Percentiles rank a stretch among this genome's conserved stretches.
Evolutionary conservation across 345 rosid species (phyloP).

Genomic region (Eucalyptus shirleyi): DNA sequence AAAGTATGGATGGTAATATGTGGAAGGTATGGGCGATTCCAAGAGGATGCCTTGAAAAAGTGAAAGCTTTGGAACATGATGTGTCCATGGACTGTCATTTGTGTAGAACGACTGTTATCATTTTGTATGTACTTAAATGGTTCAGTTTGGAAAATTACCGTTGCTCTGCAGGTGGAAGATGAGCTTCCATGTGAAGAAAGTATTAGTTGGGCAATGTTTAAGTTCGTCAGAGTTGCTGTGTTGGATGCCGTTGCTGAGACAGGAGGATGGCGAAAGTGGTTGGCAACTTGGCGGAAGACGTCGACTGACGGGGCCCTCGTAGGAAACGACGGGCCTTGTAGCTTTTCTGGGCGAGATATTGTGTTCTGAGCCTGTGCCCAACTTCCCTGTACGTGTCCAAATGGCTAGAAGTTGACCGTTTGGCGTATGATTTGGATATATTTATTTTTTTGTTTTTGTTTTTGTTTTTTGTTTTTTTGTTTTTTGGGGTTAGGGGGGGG

Average conservation of each 20-base stretch:
- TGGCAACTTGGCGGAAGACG: neutral
- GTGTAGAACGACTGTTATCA: neutral
- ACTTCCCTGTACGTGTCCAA: neutral
- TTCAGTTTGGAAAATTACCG: neutral
- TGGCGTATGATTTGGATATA: neutral
- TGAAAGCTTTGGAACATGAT: neutral
- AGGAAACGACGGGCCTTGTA: neutral
- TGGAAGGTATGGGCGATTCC: neutral
- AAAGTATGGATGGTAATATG: conserved; percentile 82
- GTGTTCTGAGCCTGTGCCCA: neutral
- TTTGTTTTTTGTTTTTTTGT: accelerated
- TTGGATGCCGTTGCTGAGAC: neutral
- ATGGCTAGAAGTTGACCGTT: neutral
- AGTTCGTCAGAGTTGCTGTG: neutral
- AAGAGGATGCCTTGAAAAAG: neutral
- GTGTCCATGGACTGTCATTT: neutral
- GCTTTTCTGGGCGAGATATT: neutral
- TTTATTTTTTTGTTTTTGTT: neutral
- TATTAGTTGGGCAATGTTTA: neutral
- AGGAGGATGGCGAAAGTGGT: neutral
- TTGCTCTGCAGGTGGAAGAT: neutral
- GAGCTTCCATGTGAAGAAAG: neutral
- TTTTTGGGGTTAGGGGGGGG: too few relatives aligned
- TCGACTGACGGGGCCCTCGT: neutral
- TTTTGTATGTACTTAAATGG: neutral